These are phyloP conservation scores for Epichloe coenophiala DNA, from an alignment of 2,329 filamentous ascomycete genomes.

Conservation along the genomic window DNA sequence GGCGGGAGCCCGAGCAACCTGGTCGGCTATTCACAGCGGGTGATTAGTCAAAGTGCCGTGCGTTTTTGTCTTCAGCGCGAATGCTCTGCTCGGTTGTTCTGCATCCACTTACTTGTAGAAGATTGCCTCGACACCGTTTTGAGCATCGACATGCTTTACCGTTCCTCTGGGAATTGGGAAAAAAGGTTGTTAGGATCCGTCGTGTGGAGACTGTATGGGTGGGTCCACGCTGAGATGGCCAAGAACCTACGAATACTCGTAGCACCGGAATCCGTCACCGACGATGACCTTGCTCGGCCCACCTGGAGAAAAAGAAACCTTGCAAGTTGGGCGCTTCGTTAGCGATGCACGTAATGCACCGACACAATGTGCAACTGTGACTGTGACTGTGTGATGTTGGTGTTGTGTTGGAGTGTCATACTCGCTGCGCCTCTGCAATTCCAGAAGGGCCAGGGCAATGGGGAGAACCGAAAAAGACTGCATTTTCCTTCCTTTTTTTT, in stretches of 20 bases:
- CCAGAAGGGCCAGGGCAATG: neutral
- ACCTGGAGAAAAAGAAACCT: neutral
- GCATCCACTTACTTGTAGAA: neutral
- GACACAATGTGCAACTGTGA: no score
- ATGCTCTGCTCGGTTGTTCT: neutral
- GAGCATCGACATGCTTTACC: neutral
- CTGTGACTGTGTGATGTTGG: no score
- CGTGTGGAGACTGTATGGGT: neutral
- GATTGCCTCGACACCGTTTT: neutral
- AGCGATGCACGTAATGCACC: no score
- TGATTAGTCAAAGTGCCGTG: neutral
- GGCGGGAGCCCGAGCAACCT: neutral
- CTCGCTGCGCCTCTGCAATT: neutral
- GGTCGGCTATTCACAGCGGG: neutral
- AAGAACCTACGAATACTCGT: neutral
- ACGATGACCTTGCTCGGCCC: neutral
- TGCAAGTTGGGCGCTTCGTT: neutral
- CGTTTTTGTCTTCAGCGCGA: no score
- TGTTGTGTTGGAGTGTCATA: neutral
- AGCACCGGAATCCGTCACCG: neutral
- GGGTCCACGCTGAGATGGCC: no score
- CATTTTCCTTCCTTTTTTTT: neutral
- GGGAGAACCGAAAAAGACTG: constrained; percentile 14
- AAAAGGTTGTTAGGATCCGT: no score
- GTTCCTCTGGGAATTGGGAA: neutral